Conservation (phyloP, 148 eudicot species). For the Fagopyrum homotropicum region DNA sequence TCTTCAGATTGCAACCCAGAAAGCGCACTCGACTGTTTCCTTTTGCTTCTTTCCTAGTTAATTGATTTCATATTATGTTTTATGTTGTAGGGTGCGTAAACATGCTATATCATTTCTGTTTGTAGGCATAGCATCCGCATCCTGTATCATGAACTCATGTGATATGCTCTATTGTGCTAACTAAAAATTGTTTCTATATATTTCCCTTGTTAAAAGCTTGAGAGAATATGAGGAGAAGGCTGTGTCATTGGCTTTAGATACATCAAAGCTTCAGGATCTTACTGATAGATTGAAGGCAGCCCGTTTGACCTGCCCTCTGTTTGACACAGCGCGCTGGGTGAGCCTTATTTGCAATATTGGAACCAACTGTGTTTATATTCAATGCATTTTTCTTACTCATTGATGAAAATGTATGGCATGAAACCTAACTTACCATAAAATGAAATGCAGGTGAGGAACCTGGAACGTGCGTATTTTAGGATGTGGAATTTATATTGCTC, state of each 20-base stretch:
- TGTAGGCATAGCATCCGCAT: slow-evolving; percentile 1
- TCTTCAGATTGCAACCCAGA: background rate
- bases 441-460: slow-evolving; percentile 60
- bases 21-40: background rate
- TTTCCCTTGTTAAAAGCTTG: slow-evolving; percentile 36
- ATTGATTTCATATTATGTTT: background rate
- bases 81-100: background rate
- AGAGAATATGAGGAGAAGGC: slow-evolving; percentile 88
- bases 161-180: background rate
- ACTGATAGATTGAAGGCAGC: slow-evolving; percentile 70
- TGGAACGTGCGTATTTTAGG: slow-evolving; percentile 77
- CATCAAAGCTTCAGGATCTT: slow-evolving; percentile 62
- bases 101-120: background rate
- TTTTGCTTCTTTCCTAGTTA: background rate
- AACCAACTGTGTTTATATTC: background rate
- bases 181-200: background rate
- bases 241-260: slow-evolving; percentile 64
- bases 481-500: slow-evolving; percentile 90
- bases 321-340: slow-evolving; percentile 95
- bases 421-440: background rate
- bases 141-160: background rate
- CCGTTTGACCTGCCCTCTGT: slow-evolving; percentile 83
- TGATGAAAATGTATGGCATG: background rate
- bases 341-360: slow-evolving; percentile 20
- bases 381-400: background rate